Conservation (phyloP, 2,329 filamentous ascomycete genomes). For the Pseudonectria buxi region DNA sequence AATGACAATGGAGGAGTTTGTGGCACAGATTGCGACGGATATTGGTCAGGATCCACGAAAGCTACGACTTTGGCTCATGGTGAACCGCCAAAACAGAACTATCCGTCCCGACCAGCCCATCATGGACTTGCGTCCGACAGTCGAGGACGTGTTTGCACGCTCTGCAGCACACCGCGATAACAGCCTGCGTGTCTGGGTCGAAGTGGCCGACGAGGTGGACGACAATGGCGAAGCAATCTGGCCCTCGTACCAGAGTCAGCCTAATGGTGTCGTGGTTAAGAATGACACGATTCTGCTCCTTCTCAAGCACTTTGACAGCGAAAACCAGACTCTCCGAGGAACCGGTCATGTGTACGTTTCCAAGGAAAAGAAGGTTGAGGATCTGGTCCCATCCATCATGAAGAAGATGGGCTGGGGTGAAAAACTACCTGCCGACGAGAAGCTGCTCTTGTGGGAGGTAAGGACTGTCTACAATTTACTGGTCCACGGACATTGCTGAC, state of each 20-base stretch:
- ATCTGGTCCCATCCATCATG: conserved; percentile 70
- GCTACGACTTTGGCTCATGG: conserved; percentile 91
- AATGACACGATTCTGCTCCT: conserved; percentile 73
- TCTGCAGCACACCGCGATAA: conserved; percentile 57
- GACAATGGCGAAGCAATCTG: conserved; percentile 65
- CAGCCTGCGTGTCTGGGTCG: conserved; percentile 80
- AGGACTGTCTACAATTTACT: conserved; percentile 9
- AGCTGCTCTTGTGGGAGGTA: conserved; percentile 70
- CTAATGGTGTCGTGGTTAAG: conserved; percentile 50
- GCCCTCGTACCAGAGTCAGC: conserved; percentile 55
- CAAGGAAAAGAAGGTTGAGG: conserved; percentile 80
- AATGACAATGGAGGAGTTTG: conserved; percentile 72
- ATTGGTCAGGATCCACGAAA: conserved; percentile 59
- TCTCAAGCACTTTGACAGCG: conserved; percentile 83
- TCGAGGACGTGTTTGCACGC: conserved; percentile 60
- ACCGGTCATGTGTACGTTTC: conserved; percentile 81
- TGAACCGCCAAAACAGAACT: conserved; percentile 97
- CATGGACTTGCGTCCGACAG: conserved; percentile 65
- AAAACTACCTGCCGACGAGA: conserved; percentile 58
- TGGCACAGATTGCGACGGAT: conserved; percentile 63
- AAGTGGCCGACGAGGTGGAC: conserved; percentile 62
- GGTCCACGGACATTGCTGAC: conserved; percentile 3
- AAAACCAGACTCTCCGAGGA: conserved; percentile 67
- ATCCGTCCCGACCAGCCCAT: conserved; percentile 85
- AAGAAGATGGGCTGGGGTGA: conserved; percentile 82